Base-by-base conservation (phyloP, 495 filamentous ascomycete species). In the Penicillium pulvis region DNA sequence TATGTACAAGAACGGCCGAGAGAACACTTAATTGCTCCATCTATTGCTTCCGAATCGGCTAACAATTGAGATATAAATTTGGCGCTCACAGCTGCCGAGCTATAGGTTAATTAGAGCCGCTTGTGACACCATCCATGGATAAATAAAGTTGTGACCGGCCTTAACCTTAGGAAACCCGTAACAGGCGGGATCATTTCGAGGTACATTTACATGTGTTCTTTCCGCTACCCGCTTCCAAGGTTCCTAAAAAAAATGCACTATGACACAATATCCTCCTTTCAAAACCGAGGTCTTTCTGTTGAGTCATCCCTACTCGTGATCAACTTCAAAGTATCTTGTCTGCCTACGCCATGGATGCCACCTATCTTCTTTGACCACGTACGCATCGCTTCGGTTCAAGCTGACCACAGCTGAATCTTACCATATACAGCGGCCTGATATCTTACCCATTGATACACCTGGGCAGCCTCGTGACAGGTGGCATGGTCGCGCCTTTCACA, bases 291-390 rank as follows among this genome's bases (percentile, higher is more conserved):
- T 41, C 14, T n/a, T n/a, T 14, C 16, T 2, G 16, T 39, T 14
- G 35, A 39, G 35, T 39, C 10, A 39, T 39, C 5, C 35, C 10
- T 39, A 1, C 7, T 4, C 12, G 39, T 41, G 39, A n/a, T 41
- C 39, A 17, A 41, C 3, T 41, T 12, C 4, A 41, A 12, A 17
- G 5, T 17, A 41, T 17, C 39, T 16, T 41, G 39, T 41, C 39
- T 41, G 39, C 39, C 39, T 41, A 17, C 14, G 3, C 28, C 28
- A 5, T 28, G 28, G 28, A 41, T 41, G 10, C 10, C 33, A 36
- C 39, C 39, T 41, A 41, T 41, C 39, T 41, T 12, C 39, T 41
- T 41, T 41, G 39, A 41, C 39, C 39, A 41, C 39, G 39, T 41
- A 41, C 6, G 7, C 39, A 10, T 36, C 33, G 33, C 33, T 36